phyloP scores from a whole-genome alignment of 108 stramenopile species.

The Aureococcus anophagefferens region DNA sequence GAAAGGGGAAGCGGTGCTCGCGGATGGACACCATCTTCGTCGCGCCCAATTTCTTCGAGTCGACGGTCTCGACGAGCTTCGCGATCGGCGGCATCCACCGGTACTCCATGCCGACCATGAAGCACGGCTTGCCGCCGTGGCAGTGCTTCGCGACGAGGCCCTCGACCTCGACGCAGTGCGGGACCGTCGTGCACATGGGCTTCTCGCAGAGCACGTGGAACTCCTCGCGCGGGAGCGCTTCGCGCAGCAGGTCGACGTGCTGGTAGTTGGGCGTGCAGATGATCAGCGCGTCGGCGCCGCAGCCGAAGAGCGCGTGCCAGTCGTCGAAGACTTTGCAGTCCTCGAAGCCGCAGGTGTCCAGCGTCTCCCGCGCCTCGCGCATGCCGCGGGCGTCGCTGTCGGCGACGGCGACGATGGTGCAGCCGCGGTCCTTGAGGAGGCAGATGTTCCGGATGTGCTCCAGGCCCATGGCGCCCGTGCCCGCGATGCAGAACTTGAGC shows the following conservation, averaged over 20 bases:
- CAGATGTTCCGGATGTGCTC: background rate
- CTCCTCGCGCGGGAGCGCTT: background rate
- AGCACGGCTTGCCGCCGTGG: background rate
- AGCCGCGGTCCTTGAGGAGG: background rate
- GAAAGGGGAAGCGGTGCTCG: constrained; percentile 2
- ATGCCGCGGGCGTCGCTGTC: background rate
- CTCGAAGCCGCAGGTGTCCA: too few species aligned
- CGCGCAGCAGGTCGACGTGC: background rate
- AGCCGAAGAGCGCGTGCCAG: too few species aligned
- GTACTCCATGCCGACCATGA: constrained; percentile 6
- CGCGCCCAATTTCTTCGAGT: background rate
- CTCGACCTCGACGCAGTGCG: background rate
- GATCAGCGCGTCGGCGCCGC: background rate
- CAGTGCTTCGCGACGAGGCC: background rate
- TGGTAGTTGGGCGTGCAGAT: background rate
- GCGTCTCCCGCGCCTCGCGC: too few species aligned
- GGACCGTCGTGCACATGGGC: background rate
- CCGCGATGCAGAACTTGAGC: background rate
- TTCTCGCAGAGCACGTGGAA: background rate
- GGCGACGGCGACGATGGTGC: background rate
- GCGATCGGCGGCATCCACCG: background rate
- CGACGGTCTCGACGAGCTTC: background rate
- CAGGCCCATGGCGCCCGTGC: constrained; percentile 1
- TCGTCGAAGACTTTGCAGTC: too few species aligned
- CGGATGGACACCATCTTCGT: background rate